Conservation (phyloP, 768 basidiomycete genomes). For the Sporobolomyces roseus region DNA sequence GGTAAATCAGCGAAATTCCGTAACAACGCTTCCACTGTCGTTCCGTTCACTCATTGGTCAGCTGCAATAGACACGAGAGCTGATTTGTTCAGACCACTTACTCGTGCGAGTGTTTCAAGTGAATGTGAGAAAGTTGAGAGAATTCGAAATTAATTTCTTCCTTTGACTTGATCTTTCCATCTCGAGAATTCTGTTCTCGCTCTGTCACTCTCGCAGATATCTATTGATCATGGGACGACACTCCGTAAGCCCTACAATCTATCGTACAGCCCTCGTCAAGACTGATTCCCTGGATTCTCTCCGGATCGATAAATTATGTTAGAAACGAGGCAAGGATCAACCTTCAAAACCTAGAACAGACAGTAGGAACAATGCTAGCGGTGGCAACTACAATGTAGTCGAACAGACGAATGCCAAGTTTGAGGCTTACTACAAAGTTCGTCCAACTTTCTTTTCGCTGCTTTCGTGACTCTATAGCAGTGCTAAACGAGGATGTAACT, state of each 20-base stretch:
- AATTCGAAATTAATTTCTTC: too few species aligned
- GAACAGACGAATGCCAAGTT: slow-evolving; percentile 48
- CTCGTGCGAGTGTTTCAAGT: too few species aligned
- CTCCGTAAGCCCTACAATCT: not conserved
- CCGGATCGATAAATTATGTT: not conserved
- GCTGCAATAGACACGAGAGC: too few species aligned
- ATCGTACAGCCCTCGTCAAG: too few species aligned
- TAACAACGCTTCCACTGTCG: slow-evolving; percentile 10
- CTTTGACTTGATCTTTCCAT: not conserved
- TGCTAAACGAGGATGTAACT: too few species aligned
- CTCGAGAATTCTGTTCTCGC: too few species aligned
- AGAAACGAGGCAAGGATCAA: slow-evolving; percentile 15
- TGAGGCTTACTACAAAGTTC: slow-evolving; percentile 54
- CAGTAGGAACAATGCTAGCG: slow-evolving; percentile 5
- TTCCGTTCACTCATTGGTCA: not conserved
- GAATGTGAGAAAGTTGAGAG: too few species aligned
- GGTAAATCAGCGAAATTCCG: slow-evolving; percentile 66
- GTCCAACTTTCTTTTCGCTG: too few species aligned
- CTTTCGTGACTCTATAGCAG: too few species aligned
- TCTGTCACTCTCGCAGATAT: not conserved
- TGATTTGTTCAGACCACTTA: too few species aligned
- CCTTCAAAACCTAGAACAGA: slow-evolving; percentile 8
- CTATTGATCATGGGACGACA: not conserved
- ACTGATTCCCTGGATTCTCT: too few species aligned
- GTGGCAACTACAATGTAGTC: slow-evolving; percentile 19